Evolutionary conservation across 2,329 filamentous ascomycete species (phyloP).

Genomic region (Monosporascus sp.): DNA sequence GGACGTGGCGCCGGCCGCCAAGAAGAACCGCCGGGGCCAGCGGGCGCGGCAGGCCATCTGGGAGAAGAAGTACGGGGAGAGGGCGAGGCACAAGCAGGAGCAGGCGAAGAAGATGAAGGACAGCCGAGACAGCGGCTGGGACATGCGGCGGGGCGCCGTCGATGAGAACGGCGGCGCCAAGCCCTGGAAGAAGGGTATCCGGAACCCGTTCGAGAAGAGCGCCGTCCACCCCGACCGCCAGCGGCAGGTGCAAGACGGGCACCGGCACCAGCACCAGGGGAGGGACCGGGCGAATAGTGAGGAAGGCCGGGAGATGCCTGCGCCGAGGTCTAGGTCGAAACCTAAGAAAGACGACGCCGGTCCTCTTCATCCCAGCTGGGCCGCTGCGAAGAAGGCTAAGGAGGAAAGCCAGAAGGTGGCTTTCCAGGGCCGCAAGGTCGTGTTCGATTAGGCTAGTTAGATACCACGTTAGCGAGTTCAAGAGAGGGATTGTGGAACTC

Average conservation of each 20-base stretch:
- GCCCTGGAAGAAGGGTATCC: constrained; percentile 50
- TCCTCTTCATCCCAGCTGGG: constrained; percentile 59
- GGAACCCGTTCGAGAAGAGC: constrained; percentile 23
- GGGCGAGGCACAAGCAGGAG: constrained; percentile 56
- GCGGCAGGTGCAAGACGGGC: constrained; percentile 28
- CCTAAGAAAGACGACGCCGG: constrained; percentile 45
- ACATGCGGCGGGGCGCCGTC: constrained; percentile 50
- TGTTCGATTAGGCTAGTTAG: constrained; percentile 42
- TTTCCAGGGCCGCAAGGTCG: constrained; percentile 54
- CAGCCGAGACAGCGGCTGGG: constrained; percentile 50
- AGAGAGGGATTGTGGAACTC: too few species aligned
- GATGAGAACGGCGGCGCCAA: constrained; percentile 21
- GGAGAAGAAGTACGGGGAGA: constrained; percentile 72
- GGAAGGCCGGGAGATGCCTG: constrained; percentile 8
- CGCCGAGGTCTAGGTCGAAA: constrained; percentile 25
- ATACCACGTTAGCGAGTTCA: constrained; percentile 9
- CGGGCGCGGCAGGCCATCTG: constrained; percentile 71
- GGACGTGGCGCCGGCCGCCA: constrained; percentile 51
- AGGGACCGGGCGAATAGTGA: constrained; percentile 4
- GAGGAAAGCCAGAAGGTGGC: constrained; percentile 46
- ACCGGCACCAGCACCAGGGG: neutral
- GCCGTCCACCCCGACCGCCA: constrained; percentile 26
- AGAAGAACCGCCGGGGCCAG: constrained; percentile 74
- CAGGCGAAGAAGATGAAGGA: constrained; percentile 31
- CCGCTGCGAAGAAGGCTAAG: constrained; percentile 57